Evolutionary conservation across 345 rosid species (phyloP), one percentile per base, ranked within the genome.

Genomic region (Balakata baccata): DNA sequence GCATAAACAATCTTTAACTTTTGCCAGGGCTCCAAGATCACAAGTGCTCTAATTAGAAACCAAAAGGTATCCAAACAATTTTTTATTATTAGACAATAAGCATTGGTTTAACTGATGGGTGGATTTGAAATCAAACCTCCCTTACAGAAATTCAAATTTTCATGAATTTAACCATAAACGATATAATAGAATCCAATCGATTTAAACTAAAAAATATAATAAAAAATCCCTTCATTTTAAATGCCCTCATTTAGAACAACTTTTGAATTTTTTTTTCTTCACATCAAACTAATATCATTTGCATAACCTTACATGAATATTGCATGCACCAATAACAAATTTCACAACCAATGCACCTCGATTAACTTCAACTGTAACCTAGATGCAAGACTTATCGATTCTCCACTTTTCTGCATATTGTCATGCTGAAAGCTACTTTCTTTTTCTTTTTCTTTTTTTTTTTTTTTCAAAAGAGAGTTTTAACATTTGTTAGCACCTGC

Each of bases 401-500:
- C 39, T 61, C 65, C 18, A 37, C 65, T 61, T 1, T 29, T 25
- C 14, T 37, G 45, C 39, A 4, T 20, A 58, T 25, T 6, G 43
- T 9, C 18, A 61, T 1, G n/a, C 65, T 61, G 6, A 37, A 52
- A 18, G 16, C 4, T 6, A 11, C 38, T 37, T 16, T 25, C 7
- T 60, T 46, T 9, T 34, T 13, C 34, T 29, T 29, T 29, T n/a
- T n/a, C n/a, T 16, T 25, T 4, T 60, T 46, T 9, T 34, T 13
- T 2, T 29, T 29, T 29, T 29, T 29, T 29, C 34, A 4, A 47
- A 3, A 51, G 23, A 29, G 29, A 68, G 62, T 50, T 38, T 37
- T 68, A 3, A 9, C 23, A 66, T 23, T 47, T 17, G 66, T 45
- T 34, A 49, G 67, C 87, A 95, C 99, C 99, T 92, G 99, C 90